These are phyloP conservation scores for Ceratocystis variospora DNA, from an alignment of 2,329 filamentous ascomycete species.

Conservation along the genomic window DNA sequence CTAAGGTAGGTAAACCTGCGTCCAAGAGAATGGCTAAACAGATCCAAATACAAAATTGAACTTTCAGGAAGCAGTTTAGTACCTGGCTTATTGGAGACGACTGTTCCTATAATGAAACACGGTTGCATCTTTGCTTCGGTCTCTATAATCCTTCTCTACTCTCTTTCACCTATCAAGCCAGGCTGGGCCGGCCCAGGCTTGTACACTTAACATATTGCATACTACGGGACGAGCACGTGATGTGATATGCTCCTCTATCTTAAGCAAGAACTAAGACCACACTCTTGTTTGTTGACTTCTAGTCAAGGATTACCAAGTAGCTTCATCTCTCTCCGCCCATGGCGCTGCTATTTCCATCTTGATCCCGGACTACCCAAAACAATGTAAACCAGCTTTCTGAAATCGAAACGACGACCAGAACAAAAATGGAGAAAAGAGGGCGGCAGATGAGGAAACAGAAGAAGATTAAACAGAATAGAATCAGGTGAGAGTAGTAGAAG, in stretches of 20 bases:
- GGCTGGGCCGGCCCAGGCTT: too few species aligned
- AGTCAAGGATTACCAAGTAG: too few species aligned
- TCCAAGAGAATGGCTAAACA: neutral
- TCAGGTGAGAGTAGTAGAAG: neutral
- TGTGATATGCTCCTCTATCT: too few species aligned
- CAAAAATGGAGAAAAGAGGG: neutral
- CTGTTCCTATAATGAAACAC: neutral
- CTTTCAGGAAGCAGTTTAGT: neutral
- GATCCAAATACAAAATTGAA: neutral
- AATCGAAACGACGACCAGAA: neutral
- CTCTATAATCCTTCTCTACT: neutral
- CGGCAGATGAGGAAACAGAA: neutral
- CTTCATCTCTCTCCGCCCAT: too few species aligned
- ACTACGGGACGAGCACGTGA: too few species aligned
- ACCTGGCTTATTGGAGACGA: neutral
- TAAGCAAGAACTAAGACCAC: too few species aligned
- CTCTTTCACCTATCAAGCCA: too few species aligned
- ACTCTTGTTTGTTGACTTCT: too few species aligned
- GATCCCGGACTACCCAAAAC: neutral
- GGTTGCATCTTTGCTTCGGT: neutral
- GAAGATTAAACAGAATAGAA: conserved; percentile 6
- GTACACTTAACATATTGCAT: too few species aligned
- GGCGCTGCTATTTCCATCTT: neutral
- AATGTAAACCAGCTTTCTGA: neutral
- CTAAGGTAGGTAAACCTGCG: too few species aligned